phyloP scores from a whole-genome alignment of 2,329 filamentous ascomycete genomes.

The Ceratocystis cubensis region DNA sequence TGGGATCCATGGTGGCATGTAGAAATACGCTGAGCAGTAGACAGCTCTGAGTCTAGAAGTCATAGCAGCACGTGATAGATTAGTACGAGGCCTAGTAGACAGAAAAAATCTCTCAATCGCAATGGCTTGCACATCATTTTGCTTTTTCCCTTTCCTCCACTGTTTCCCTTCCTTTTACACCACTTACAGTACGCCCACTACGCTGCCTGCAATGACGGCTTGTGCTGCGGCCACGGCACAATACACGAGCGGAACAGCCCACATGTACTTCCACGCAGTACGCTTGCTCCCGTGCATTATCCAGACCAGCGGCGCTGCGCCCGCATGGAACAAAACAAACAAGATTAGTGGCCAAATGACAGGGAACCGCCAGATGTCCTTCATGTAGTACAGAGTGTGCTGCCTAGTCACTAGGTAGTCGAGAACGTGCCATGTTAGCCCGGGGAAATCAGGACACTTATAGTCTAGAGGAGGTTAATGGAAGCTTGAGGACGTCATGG shows the following conservation, averaged over 20 bases:
- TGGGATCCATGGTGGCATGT: conserved; percentile 91
- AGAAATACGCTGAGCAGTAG: conserved; percentile 70
- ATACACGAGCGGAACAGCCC: conserved; percentile 62
- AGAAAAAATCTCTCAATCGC: no score
- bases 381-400: conserved; percentile 56
- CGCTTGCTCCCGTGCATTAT: conserved; percentile 53
- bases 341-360: conserved; percentile 74
- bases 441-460: conserved; percentile 60
- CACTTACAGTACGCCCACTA: conserved; percentile 62
- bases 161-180: conserved; percentile 27
- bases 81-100: neutral
- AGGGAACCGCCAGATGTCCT: conserved; percentile 79
- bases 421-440: conserved; percentile 60
- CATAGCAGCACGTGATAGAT: neutral
- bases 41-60: conserved; percentile 56
- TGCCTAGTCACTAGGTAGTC: conserved; percentile 31
- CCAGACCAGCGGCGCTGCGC: conserved; percentile 58
- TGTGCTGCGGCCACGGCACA: conserved; percentile 59
- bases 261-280: conserved; percentile 49
- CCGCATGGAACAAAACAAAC: conserved; percentile 61
- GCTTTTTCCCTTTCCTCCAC: no score
- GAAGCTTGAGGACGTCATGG: conserved; percentile 7
- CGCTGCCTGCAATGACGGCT: conserved; percentile 65
- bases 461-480: conserved; percentile 41
- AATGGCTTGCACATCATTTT: no score